phyloP scores from a whole-genome alignment of 1,139 yeast species.

The Candida tropicalis region DNA sequence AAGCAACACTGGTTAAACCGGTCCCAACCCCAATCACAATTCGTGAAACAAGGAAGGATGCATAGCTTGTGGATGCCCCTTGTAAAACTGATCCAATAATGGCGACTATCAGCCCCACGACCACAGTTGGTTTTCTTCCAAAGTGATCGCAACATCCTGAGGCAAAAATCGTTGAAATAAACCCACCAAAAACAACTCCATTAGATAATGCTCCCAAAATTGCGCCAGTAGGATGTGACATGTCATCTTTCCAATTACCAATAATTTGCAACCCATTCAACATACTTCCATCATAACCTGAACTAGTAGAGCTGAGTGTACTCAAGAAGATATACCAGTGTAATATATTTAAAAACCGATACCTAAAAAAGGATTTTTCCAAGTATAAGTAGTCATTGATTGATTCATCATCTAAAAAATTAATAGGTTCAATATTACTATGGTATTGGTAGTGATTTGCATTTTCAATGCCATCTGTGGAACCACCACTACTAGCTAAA shows the following conservation, averaged over 20 bases:
- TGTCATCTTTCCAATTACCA: conserved; percentile 32
- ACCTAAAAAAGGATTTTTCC: conserved; percentile 22
- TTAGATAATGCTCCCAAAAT: conserved; percentile 48
- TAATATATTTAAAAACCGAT: conserved; percentile 37
- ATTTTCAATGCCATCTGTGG: not conserved
- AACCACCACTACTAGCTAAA: not conserved
- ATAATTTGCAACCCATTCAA: conserved; percentile 54
- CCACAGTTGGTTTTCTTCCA: conserved; percentile 38
- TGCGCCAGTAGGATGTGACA: conserved; percentile 46
- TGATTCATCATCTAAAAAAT: not conserved
- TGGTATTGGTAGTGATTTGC: not conserved
- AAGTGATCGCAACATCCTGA: conserved; percentile 26
- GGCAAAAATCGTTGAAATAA: conserved; percentile 24
- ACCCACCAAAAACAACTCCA: conserved; percentile 28
- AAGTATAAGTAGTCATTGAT: conserved; percentile 10
- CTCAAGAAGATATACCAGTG: conserved; percentile 39
- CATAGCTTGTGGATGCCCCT: conserved; percentile 41
- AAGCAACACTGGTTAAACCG: conserved; percentile 36
- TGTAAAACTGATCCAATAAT: conserved; percentile 45
- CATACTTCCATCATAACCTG: conserved; percentile 56
- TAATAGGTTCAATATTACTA: not conserved
- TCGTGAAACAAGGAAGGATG: conserved; percentile 42
- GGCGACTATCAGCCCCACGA: conserved; percentile 27
- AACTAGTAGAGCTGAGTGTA: conserved; percentile 48
- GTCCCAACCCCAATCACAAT: conserved; percentile 46